Evolutionary conservation across 2,329 filamentous ascomycete species (phyloP).

Genomic region (Chaetomiaceae sp.): DNA sequence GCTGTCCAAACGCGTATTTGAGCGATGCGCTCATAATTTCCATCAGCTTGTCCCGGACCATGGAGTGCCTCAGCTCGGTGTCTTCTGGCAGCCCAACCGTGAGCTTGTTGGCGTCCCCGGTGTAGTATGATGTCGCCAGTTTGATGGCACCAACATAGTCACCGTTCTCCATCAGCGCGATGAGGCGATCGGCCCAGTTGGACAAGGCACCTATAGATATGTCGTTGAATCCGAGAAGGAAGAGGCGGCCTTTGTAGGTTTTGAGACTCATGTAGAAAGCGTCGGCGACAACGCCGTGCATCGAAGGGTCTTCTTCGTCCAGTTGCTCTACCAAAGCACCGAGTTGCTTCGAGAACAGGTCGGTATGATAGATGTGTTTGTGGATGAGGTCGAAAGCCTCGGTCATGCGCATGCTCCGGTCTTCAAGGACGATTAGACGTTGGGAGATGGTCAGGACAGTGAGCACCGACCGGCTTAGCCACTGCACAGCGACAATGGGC

Average conservation of each 20-base stretch:
- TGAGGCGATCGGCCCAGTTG: slow-evolving; percentile 92
- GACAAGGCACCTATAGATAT: slow-evolving; percentile 85
- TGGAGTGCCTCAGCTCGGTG: slow-evolving; percentile 63
- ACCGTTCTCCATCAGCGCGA: slow-evolving; percentile 94
- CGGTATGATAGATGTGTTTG: slow-evolving; percentile 86
- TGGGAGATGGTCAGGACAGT: slow-evolving; percentile 92
- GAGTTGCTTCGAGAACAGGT: slow-evolving; percentile 85
- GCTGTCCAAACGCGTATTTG: slow-evolving; percentile 76
- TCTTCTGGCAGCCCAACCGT: slow-evolving; percentile 92
- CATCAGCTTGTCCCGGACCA: slow-evolving; percentile 83
- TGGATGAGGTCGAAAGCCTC: slow-evolving; percentile 90
- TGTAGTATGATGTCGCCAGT: slow-evolving; percentile 87
- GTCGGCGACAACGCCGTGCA: slow-evolving; percentile 95
- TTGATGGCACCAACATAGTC: slow-evolving; percentile 90
- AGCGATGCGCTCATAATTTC: slow-evolving; percentile 93
- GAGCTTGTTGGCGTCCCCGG: slow-evolving; percentile 84
- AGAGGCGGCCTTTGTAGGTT: slow-evolving; percentile 88
- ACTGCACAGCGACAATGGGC: slow-evolving; percentile 92
- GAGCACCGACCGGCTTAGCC: slow-evolving; percentile 89
- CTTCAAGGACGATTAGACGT: slow-evolving; percentile 85
- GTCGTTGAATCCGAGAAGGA: slow-evolving; percentile 90
- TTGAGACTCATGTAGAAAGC: slow-evolving; percentile 98
- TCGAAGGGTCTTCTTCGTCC: slow-evolving; percentile 78
- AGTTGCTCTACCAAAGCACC: slow-evolving; percentile 80
- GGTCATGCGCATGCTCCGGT: slow-evolving; percentile 81